A percentile compares a stretch with the other conserved stretches of the same genome.
Conservation (phyloP, 495 filamentous ascomycete genomes). For the Xylaria palmicola region DNA sequence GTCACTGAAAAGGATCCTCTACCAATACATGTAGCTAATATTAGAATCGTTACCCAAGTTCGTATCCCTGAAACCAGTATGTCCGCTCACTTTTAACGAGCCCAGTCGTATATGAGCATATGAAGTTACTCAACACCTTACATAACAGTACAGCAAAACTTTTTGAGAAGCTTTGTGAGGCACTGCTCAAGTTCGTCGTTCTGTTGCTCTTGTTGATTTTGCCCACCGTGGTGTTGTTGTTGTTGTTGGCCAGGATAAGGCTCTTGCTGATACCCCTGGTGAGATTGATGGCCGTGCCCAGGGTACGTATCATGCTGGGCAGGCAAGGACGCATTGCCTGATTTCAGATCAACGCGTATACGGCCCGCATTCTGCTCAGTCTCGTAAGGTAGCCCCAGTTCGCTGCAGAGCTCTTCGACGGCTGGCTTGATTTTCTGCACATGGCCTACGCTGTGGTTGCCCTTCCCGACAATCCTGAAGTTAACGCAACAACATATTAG, state of each 20-base stretch:
- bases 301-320: slow-evolving; percentile 38
- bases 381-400: slow-evolving; percentile 75
- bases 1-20: too few species aligned
- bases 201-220: slow-evolving; percentile 42
- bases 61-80: neutral
- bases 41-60: neutral
- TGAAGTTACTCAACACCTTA: slow-evolving; percentile 40
- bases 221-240: slow-evolving; percentile 28
- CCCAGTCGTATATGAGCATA: neutral
- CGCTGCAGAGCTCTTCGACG: slow-evolving; percentile 79
- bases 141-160: slow-evolving; percentile 78
- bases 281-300: slow-evolving; percentile 17
- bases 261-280: slow-evolving; percentile 13
- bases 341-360: slow-evolving; percentile 59
- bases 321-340: slow-evolving; percentile 51
- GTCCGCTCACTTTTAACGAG: neutral
- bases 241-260: slow-evolving; percentile 34
- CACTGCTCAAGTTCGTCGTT: slow-evolving; percentile 64
- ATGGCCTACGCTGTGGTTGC: slow-evolving; percentile 76
- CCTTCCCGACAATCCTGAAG: slow-evolving; percentile 81
- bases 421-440: slow-evolving; percentile 89
- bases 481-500: neutral
- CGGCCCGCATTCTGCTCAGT: slow-evolving; percentile 86
- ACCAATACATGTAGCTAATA: neutral
- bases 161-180: slow-evolving; percentile 61